Percentiles rank a stretch among this genome's conserved stretches.
Conservation (phyloP, 768 basidiomycete genomes). For the Gautieria morchelliformis region DNA sequence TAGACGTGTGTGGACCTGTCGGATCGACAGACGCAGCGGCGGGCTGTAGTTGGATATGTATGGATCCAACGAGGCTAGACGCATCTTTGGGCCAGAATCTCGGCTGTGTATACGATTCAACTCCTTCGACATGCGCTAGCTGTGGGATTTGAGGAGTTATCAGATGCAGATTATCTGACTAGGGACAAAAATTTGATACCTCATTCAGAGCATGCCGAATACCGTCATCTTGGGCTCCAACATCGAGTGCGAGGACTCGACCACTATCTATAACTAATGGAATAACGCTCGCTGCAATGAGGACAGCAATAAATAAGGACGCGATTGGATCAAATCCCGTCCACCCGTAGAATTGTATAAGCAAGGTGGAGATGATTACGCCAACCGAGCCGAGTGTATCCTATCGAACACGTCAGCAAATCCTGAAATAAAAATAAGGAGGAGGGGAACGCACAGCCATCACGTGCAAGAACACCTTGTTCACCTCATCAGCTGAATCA, state of each 20-base stretch:
- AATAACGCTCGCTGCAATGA: slow-evolving; percentile 93
- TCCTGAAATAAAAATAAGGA: neutral
- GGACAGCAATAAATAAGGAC: slow-evolving; percentile 86
- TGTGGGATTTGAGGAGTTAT: slow-evolving; percentile 21
- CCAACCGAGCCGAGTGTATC: slow-evolving; percentile 96
- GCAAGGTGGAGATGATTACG: slow-evolving; percentile 91
- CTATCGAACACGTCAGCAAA: slow-evolving; percentile 26
- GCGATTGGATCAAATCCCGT: slow-evolving; percentile 99
- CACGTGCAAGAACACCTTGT: slow-evolving; percentile 77
- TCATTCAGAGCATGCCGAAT: slow-evolving; percentile 55
- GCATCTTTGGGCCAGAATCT: slow-evolving; percentile 97
- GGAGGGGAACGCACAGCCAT: slow-evolving; percentile 67
- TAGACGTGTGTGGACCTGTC: slow-evolving; percentile 38
- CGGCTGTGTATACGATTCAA: slow-evolving; percentile 70
- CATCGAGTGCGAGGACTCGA: slow-evolving; percentile 75
- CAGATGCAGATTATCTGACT: neutral
- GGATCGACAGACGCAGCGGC: slow-evolving; percentile 50
- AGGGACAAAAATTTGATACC: slow-evolving; percentile 27
- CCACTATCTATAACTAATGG: slow-evolving; percentile 94
- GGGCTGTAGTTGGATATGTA: slow-evolving; percentile 78
- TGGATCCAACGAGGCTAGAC: slow-evolving; percentile 75
- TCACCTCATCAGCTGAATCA: neutral
- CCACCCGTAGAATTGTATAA: slow-evolving; percentile 96
- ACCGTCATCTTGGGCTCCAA: slow-evolving; percentile 48
- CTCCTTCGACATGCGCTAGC: slow-evolving; percentile 68